Percentiles rank a stretch among this genome's conserved stretches.
Evolutionary conservation across 1,139 yeast species (phyloP).

Genomic region (Blastobotrys malaysiensis): DNA sequence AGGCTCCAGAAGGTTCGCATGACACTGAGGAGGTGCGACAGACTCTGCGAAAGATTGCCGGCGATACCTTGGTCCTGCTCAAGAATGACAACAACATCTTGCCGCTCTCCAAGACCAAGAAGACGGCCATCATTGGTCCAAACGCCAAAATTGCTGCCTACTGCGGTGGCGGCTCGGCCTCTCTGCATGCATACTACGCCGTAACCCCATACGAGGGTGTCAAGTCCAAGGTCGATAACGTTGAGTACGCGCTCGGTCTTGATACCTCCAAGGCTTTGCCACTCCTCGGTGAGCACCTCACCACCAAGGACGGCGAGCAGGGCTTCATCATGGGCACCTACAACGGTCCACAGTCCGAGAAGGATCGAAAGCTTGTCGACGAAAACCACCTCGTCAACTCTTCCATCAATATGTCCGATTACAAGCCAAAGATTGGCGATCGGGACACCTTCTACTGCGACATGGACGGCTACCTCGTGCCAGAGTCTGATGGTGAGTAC

Average conservation of each 20-base stretch:
- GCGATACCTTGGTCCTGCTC: slow-evolving; percentile 37
- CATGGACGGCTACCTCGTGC: slow-evolving; percentile 41
- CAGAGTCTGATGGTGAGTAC: slow-evolving; percentile 45
- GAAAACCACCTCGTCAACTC: slow-evolving; percentile 33
- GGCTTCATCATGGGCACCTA: slow-evolving; percentile 43
- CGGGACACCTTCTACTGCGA: slow-evolving; percentile 39
- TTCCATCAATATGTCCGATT: slow-evolving; percentile 45
- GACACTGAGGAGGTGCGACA: slow-evolving; percentile 42
- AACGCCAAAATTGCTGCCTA: slow-evolving; percentile 40
- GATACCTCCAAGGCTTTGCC: slow-evolving; percentile 34
- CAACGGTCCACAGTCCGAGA: slow-evolving; percentile 36
- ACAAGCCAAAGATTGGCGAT: slow-evolving; percentile 33
- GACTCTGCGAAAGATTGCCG: slow-evolving; percentile 43
- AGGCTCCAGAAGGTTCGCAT: slow-evolving; percentile 34
- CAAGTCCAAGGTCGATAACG: slow-evolving; percentile 20
- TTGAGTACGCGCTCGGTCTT: slow-evolving; percentile 17
- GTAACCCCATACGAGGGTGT: slow-evolving; percentile 42
- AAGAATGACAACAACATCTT: slow-evolving; percentile 41
- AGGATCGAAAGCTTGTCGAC: slow-evolving; percentile 39
- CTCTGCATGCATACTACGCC: slow-evolving; percentile 40
- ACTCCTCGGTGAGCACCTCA: slow-evolving; percentile 26
- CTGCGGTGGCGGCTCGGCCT: slow-evolving; percentile 49
- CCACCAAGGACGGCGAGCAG: slow-evolving; percentile 34
- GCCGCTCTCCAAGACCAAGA: slow-evolving; percentile 39
- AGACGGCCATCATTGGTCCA: slow-evolving; percentile 44